Percentiles rank a stretch among this genome's conserved stretches.
These are phyloP conservation scores for Alternaria brassicicola DNA, from an alignment of 2,329 filamentous ascomycete species.

Conservation along the genomic window DNA sequence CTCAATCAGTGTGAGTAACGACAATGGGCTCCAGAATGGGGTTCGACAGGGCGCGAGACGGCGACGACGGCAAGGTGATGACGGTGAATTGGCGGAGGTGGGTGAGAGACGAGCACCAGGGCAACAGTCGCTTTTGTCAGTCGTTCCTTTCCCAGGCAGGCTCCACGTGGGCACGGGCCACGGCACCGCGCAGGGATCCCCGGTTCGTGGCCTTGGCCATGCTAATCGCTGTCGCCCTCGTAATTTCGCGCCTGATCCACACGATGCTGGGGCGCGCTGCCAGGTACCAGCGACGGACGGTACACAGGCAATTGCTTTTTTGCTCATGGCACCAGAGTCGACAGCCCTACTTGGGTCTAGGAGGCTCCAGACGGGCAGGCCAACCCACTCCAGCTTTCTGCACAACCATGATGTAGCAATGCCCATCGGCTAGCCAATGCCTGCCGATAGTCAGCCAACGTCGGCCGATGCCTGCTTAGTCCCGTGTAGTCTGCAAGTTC, in stretches of 20 bases:
- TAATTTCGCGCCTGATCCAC: slow-evolving; percentile 18
- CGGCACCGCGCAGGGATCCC: slow-evolving; percentile 14
- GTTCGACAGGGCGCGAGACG: slow-evolving; percentile 19
- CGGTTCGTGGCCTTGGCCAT: slow-evolving; percentile 11
- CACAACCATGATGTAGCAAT: slow-evolving; percentile 12
- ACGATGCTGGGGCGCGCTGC: slow-evolving; percentile 9
- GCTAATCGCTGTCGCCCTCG: slow-evolving; percentile 16
- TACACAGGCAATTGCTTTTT: background rate
- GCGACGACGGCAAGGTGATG: slow-evolving; percentile 29
- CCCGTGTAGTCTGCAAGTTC: slow-evolving; percentile 5
- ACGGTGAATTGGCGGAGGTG: slow-evolving; percentile 30
- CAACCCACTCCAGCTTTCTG: slow-evolving; percentile 4
- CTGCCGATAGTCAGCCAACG: slow-evolving; percentile 6
- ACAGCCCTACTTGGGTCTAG: slow-evolving; percentile 5
- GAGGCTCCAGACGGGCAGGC: background rate
- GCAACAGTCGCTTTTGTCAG: slow-evolving; percentile 30
- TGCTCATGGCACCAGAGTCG: background rate
- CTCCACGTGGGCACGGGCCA: slow-evolving; percentile 8
- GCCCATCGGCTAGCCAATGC: slow-evolving; percentile 16
- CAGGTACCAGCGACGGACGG: slow-evolving; percentile 4
- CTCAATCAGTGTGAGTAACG: slow-evolving; percentile 36
- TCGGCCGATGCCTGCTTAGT: slow-evolving; percentile 9
- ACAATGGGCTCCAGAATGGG: slow-evolving; percentile 41
- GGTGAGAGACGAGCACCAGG: slow-evolving; percentile 26
- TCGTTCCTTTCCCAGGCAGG: slow-evolving; percentile 21